These are phyloP conservation scores for Venturia carpophila DNA, from an alignment of 2,329 filamentous ascomycete species.

Conservation along the genomic window DNA sequence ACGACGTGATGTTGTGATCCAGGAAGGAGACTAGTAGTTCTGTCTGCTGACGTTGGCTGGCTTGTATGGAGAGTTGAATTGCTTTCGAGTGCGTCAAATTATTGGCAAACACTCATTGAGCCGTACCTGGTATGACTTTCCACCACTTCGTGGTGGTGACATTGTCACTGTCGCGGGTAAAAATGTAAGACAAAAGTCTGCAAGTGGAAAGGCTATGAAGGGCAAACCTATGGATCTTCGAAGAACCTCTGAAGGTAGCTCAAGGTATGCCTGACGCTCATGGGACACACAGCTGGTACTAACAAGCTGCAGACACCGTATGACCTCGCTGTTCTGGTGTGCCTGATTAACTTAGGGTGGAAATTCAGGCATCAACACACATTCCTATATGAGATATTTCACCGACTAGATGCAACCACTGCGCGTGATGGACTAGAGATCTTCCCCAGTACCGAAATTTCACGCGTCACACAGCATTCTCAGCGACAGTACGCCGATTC, in stretches of 20 bases:
- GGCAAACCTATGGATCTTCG: neutral
- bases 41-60: neutral
- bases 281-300: neutral
- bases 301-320: neutral
- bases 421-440: slow-evolving; percentile 2
- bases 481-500: neutral
- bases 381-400: neutral
- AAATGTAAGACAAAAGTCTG: neutral
- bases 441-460: neutral
- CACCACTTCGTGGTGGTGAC: neutral
- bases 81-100: neutral
- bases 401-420: neutral
- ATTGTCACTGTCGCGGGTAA: neutral
- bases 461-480: neutral
- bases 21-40: neutral
- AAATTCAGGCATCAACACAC: neutral
- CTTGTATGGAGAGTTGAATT: neutral
- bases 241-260: neutral
- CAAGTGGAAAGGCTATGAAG: neutral
- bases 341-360: neutral
- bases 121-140: neutral
- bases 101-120: neutral
- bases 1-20: neutral
- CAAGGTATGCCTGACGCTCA: neutral
- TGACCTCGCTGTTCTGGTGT: slow-evolving; percentile 1